phyloP scores from a whole-genome alignment of 345 rosid genomes.

The Salix purpurea region DNA sequence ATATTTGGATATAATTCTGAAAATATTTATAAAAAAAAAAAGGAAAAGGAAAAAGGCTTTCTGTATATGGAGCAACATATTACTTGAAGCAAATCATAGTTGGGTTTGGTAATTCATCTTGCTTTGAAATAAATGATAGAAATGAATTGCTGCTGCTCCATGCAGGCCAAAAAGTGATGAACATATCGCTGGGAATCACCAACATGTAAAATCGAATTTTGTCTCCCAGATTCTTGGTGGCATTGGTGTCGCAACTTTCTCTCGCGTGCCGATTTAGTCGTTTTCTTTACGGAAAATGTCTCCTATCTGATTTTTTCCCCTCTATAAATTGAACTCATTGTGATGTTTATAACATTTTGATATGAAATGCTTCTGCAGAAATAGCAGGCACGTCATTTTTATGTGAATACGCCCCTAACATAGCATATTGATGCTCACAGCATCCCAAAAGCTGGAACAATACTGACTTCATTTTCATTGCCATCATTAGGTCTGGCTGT shows the following conservation, averaged over 20 bases:
- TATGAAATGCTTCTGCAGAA: neutral
- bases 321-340: neutral
- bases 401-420: neutral
- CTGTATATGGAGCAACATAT: neutral
- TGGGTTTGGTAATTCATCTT: neutral
- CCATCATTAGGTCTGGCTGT: neutral
- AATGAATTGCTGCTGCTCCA: conserved; percentile 2
- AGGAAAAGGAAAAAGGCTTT: no score
- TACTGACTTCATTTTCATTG: neutral
- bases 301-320: neutral
- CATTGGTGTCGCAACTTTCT: neutral
- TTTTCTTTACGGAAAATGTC: neutral
- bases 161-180: conserved; percentile 44
- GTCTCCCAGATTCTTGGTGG: neutral
- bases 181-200: neutral
- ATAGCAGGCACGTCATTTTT: neutral
- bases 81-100: neutral
- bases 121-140: neutral
- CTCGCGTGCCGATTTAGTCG: neutral
- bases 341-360: neutral
- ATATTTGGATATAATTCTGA: no score
- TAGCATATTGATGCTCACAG: neutral
- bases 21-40: no score
- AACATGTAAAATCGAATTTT: neutral
- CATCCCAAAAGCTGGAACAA: no score